Evolutionary conservation across 257 asterid genomes (phyloP), one percentile per base, ranked within the genome.

Genomic region (Primulina huaijiensis): DNA sequence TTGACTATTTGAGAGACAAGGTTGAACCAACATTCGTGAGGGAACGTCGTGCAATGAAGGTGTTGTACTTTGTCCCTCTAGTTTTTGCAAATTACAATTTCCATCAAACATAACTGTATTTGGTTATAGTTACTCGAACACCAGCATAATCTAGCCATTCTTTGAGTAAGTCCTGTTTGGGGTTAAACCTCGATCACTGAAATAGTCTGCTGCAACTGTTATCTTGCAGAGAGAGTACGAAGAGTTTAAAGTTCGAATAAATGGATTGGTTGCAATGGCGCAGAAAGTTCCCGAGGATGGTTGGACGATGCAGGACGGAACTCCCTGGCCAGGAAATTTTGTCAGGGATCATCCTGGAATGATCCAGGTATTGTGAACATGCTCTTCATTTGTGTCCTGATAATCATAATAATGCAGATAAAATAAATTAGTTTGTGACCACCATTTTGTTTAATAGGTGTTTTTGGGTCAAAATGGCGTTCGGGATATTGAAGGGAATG

Each of bases 1-100:
- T 89, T 20, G 98, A 92, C 81, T 92, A 92, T 74, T 78, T 92
- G 83, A 89, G 76, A 72, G 90, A 92, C 80, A 92, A 89, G 70
- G 85, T 92, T 3, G 85, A 92, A 61, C 89, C 97, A 1, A 70
- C 81, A 19, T 92, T 92, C 76, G 96, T 89, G 73, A 86, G 89
- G 85, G 96, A 92, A 80, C 96, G 97, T 1, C 92, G 97, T 46
- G 92, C 95, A 65, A 92, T 92, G 89, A 92, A 92, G 97, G 95
- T 87, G 62, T 17, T 58, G 12, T 38, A 53, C 35, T 19, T 67
- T 66, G 30, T 1, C 57, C n/a, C 8, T 58, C 8, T 43, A 6
- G 30, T 37, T 34, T 46, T 46, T 55, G 14, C 3, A 9, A 2
- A 8, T 9, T 38, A 8, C 14, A 38, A 38, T 38, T 38, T 38